phyloP scores from a whole-genome alignment of 106 monocot species.

The Acorus gramineus region DNA sequence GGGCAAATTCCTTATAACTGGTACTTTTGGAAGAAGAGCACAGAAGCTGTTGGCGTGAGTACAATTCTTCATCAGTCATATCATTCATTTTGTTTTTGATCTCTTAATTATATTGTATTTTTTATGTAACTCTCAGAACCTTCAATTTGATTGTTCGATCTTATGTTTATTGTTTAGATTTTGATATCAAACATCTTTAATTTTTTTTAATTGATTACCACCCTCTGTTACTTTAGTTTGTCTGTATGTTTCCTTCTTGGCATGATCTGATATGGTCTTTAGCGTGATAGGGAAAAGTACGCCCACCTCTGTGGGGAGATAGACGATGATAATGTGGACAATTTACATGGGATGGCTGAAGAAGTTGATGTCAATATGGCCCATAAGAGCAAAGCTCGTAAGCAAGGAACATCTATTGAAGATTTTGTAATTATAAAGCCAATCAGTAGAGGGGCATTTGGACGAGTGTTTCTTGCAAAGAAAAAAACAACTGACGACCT shows the following conservation, averaged over 20 bases:
- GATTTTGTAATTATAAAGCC: slow-evolving; percentile 99
- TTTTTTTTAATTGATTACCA: too few species aligned
- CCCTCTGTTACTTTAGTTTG: background rate
- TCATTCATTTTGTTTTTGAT: background rate
- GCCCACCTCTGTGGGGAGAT: slow-evolving; percentile 68
- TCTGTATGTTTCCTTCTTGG: background rate
- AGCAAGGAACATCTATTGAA: slow-evolving; percentile 91
- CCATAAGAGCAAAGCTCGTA: slow-evolving; percentile 43
- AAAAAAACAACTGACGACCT: slow-evolving; percentile 93
- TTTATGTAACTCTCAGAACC: too few species aligned
- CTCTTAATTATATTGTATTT: background rate
- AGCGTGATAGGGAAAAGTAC: slow-evolving; percentile 77
- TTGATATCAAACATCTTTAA: too few species aligned
- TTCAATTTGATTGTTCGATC: too few species aligned
- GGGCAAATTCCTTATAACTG: slow-evolving; percentile 76
- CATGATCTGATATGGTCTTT: background rate
- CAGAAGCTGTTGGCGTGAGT: slow-evolving; percentile 84
- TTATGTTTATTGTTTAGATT: too few species aligned
- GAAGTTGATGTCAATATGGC: slow-evolving; percentile 44
- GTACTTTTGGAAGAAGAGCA: slow-evolving; percentile 88
- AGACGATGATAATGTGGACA: slow-evolving; percentile 57
- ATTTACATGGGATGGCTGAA: slow-evolving; percentile 15
- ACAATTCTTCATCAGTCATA: background rate
- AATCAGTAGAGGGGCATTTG: slow-evolving; percentile 96
- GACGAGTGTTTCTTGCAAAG: slow-evolving; percentile 97